Evolutionary conservation across 75 land plant species (phyloP).

Genomic region (Ceratopteris richardii): DNA sequence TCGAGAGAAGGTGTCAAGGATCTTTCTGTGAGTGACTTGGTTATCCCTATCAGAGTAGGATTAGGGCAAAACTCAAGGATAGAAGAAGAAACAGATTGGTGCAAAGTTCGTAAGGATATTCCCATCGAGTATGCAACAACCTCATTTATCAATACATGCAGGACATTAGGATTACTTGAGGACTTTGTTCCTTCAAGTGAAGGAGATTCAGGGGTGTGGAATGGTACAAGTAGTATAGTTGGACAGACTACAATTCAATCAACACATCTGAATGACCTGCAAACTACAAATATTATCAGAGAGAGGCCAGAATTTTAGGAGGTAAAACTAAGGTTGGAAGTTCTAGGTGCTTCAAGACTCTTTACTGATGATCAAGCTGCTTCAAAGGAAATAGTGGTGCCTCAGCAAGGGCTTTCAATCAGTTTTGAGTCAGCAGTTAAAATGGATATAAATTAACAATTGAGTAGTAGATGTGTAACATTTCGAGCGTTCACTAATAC

Average conservation of each 20-base stretch:
- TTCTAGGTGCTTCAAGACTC: constrained; percentile 69
- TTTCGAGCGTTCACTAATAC: too few species aligned
- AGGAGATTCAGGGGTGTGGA: constrained; percentile 86
- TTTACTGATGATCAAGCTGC: constrained; percentile 61
- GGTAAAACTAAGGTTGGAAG: constrained; percentile 55
- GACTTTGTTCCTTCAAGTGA: constrained; percentile 60
- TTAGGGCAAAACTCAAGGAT: constrained; percentile 81
- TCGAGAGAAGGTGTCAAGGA: constrained; percentile 47
- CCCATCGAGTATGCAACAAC: constrained; percentile 91
- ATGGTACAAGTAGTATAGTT: constrained; percentile 98
- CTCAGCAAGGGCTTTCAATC: too few species aligned
- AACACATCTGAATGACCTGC: constrained; percentile 43
- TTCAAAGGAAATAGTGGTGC: constrained; percentile 14
- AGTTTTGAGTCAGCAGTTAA: too few species aligned
- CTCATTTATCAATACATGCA: constrained; percentile 71
- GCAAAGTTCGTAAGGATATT: constrained; percentile 60
- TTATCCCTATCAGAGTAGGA: constrained; percentile 75
- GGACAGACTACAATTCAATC: constrained; percentile 94
- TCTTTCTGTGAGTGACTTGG: constrained; percentile 70
- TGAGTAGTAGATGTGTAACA: too few species aligned
- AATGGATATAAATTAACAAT: too few species aligned
- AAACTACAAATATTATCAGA: constrained; percentile 74
- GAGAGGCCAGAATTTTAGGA: constrained; percentile 74
- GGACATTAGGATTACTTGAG: constrained; percentile 79
- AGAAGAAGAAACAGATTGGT: constrained; percentile 73